Base-by-base conservation (phyloP, 2,329 filamentous ascomycete species). In the Phaeophleospora eucalypticola region DNA sequence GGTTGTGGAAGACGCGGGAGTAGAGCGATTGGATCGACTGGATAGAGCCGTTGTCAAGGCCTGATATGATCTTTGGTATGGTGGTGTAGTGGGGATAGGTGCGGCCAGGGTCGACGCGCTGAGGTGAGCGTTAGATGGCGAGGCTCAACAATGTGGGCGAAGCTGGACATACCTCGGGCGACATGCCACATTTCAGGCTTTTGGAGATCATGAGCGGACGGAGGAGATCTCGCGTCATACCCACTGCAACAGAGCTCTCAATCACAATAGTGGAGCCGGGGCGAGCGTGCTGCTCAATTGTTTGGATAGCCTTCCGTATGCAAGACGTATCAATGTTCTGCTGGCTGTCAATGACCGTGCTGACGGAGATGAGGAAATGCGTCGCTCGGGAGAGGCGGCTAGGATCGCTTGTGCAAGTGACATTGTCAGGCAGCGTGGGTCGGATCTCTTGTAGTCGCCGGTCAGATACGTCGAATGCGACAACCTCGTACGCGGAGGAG, bases 11-110 rank as follows among this genome's bases (percentile, higher is more conserved):
- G 37, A 45, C 42, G 29, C 15, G 10, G 9, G 32, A 37, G 39
- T 49, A 49, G 10, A 49, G 37, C 4, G 33, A 7, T 3, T 45
- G 38, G 10, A 49, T 45, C 4, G 42, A 41, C 14, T n/a, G 14
- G 15, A 45, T 15, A 10, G 47, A 45, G 10, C 10, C 29, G 4
- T 17, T 27, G 24, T 45, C 35, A 6, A 49, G 20, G 24, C 42
- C 47, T 12, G 47, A 49, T 16, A 49, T 45, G 41, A 49, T 45
- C 36, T 49, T 49, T 10, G 42, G 42, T 20, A 49, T 49, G 8
- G 18, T 36, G 7, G 38, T 27, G 24, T 41, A 42, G 9, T 20
- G n/a, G 18, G 46, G 47, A 33, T 32, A 38, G 32, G 37, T 42
- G 10, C 46, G 41, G 6, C 46, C 46, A 7, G 46, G 46, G 17